Evolutionary conservation across 768 basidiomycete species (phyloP).

Genomic region (Exsudoporus frostii): DNA sequence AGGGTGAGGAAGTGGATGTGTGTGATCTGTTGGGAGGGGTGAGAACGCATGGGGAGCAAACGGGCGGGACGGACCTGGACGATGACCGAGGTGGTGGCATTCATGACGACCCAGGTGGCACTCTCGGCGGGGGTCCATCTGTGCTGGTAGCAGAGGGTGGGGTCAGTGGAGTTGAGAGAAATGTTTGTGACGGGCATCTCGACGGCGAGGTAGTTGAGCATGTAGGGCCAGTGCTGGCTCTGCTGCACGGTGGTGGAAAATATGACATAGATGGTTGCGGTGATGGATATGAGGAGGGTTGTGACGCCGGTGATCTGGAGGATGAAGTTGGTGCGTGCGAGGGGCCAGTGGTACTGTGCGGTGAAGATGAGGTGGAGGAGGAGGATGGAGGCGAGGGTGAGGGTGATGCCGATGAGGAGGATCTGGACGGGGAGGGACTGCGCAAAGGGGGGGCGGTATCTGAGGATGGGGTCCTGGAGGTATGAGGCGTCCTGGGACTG

Average conservation of each 20-base stretch:
- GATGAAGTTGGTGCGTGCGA: conserved; percentile 88
- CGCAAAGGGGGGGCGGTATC: conserved; percentile 75
- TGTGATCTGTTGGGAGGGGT: conserved; percentile 61
- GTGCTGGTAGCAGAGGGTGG: conserved; percentile 22
- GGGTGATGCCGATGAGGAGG: conserved; percentile 76
- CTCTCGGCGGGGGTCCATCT: conserved; percentile 63
- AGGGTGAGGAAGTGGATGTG: conserved; percentile 98
- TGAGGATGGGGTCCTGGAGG: conserved; percentile 67
- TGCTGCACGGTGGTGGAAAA: conserved; percentile 55
- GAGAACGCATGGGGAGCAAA: background rate
- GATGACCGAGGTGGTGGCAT: conserved; percentile 76
- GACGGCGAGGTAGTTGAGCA: conserved; percentile 89
- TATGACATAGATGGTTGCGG: conserved; percentile 76
- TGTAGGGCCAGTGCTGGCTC: conserved; percentile 87
- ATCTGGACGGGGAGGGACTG: conserved; percentile 91
- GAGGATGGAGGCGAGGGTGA: conserved; percentile 82
- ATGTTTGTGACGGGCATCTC: conserved; percentile 44
- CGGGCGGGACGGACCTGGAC: conserved; percentile 63
- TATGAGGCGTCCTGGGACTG: conserved; percentile 13
- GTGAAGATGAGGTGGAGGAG: conserved; percentile 93
- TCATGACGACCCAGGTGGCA: conserved; percentile 84
- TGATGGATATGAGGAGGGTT: conserved; percentile 72
- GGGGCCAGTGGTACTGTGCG: conserved; percentile 92
- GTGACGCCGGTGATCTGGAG: conserved; percentile 84
- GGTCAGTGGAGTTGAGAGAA: conserved; percentile 15